Evolutionary conservation across 768 basidiomycete species (phyloP).

Genomic region (Trametes meyenii): DNA sequence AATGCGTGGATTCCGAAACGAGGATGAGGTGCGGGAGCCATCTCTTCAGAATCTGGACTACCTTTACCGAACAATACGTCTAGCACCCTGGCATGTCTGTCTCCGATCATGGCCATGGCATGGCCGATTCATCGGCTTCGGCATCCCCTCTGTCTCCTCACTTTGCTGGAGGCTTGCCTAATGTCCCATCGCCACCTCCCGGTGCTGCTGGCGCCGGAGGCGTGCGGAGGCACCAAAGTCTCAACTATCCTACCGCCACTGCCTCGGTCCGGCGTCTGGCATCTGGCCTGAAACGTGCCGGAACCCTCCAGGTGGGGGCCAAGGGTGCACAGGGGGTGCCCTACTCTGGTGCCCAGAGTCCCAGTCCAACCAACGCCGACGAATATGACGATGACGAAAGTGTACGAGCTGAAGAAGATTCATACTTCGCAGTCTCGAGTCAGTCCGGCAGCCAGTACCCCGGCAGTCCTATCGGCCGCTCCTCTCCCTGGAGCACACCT

Average conservation of each 20-base stretch:
- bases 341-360: slow-evolving; percentile 39
- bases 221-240: slow-evolving; percentile 79
- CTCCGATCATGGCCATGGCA: slow-evolving; percentile 39
- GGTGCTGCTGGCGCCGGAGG: slow-evolving; percentile 50
- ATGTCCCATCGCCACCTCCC: slow-evolving; percentile 72
- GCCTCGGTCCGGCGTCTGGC: slow-evolving; percentile 52
- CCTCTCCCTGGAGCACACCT: slow-evolving; percentile 65
- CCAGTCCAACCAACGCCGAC: slow-evolving; percentile 55
- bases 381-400: slow-evolving; percentile 62
- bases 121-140: slow-evolving; percentile 53
- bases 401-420: slow-evolving; percentile 52
- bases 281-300: slow-evolving; percentile 69
- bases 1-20: slow-evolving; percentile 57
- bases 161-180: slow-evolving; percentile 46
- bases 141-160: slow-evolving; percentile 68
- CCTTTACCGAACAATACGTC: slow-evolving; percentile 20
- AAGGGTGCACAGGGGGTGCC: slow-evolving; percentile 33
- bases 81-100: slow-evolving; percentile 39
- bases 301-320: slow-evolving; percentile 63
- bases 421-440: slow-evolving; percentile 50
- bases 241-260: slow-evolving; percentile 70
- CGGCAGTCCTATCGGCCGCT: slow-evolving; percentile 61
- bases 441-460: slow-evolving; percentile 46
- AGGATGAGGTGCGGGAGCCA: slow-evolving; percentile 60
- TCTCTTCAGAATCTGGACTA: neutral